These are phyloP conservation scores for Apophysomyces sp. DNA, from an alignment of 371 early-diverging fungal genomes.

Conservation along the genomic window DNA sequence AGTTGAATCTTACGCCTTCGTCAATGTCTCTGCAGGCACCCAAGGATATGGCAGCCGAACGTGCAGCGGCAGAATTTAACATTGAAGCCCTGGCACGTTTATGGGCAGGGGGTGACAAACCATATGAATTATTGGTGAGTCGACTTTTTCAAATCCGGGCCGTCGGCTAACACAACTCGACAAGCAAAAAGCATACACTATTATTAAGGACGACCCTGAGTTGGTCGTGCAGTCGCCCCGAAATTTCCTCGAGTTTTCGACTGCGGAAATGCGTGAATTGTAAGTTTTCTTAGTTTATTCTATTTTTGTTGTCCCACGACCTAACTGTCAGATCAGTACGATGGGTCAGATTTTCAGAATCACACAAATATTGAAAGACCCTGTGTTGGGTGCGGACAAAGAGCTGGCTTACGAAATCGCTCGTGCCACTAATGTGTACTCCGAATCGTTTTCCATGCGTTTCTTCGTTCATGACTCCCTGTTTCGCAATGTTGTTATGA, in stretches of 20 bases:
- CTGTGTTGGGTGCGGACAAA: background rate
- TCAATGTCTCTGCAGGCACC: conserved; percentile 42
- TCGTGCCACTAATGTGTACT: conserved; percentile 39
- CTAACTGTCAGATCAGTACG: conserved; percentile 24
- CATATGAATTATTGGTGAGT: conserved; percentile 40
- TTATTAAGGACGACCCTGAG: conserved; percentile 60
- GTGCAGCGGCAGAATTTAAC: conserved; percentile 56
- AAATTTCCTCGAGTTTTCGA: conserved; percentile 58
- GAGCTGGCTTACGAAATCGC: conserved; percentile 13
- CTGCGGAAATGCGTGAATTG: conserved; percentile 62
- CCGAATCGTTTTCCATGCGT: conserved; percentile 65
- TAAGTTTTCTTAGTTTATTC: conserved; percentile 22
- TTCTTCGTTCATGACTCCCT: conserved; percentile 63
- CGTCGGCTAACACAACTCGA: background rate
- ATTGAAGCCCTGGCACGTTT: conserved; percentile 49
- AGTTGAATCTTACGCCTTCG: conserved; percentile 35
- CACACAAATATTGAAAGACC: conserved; percentile 21
- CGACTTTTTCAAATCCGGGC: background rate
- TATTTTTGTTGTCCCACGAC: too few species aligned
- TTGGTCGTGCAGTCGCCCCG: conserved; percentile 52
- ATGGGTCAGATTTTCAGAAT: conserved; percentile 61
- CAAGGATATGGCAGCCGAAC: conserved; percentile 56
- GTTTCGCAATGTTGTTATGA: conserved; percentile 55
- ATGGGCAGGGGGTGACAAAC: conserved; percentile 49
- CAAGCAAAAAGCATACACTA: conserved; percentile 46